Base-by-base conservation (phyloP, 202 grass and related monocot genomes). In the Miscanthus sacchariflorus region DNA sequence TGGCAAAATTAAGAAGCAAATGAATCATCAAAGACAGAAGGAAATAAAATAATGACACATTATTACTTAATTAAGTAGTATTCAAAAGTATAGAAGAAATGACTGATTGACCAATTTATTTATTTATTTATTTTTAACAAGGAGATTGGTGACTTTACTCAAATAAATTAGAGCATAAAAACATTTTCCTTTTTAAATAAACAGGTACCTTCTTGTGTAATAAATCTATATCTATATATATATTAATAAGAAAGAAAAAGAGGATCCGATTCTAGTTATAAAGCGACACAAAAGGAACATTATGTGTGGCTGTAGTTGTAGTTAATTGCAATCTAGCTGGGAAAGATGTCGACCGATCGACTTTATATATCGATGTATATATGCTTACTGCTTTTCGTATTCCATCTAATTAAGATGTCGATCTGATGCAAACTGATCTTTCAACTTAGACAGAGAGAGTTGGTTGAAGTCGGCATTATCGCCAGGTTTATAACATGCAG, bases 291-390 rank as follows among this genome's bases (percentile, higher is more conserved):
- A 40, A 81, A 50, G 19, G 69, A 74, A 74, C 72, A 79, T 23
- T 70, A 9, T 78, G 54, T 80, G 76, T 80, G 76, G 67, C 35
- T 64, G 68, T 25, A 11, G 28, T 44, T 79, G 63, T 64, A 42
- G 24, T 19, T 52, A 21, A 46, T 39, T 40, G 15, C 27, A 70
- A 78, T 66, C 76, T 73, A 87, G 58, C 12, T 11, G 38, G 73
- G 27, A 64, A 33, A 46, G 56, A 74, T 81, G 70, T 45, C 44
- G 50, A 38, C 48, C 2, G 74, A 52, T 78, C 5, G 35, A 33
- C 86, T 76, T 88, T 77, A 82, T 21, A 82, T 21, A 38, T 27
- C 9, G 61, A 66, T 66, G 63, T 25, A 25, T 65, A 13, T 66
- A 28, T 67, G 64, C 63, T 68, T 21, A n/a, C 5, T 87, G 12